These are phyloP conservation scores for Picochlorum sp. DNA, from an alignment of 139 green algal genomes.

Conservation along the genomic window DNA sequence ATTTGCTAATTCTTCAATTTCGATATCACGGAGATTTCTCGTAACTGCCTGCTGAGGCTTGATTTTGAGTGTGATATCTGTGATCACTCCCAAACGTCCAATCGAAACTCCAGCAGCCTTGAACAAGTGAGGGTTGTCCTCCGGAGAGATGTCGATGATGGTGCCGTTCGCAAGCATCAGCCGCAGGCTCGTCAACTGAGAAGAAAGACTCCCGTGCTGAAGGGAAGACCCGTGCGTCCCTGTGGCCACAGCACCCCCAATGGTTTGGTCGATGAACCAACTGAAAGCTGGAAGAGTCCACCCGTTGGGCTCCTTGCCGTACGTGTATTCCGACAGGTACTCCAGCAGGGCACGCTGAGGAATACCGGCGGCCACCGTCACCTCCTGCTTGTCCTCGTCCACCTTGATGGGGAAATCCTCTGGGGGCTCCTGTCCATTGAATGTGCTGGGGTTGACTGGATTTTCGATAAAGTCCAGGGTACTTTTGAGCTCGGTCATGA, in stretches of 20 bases:
- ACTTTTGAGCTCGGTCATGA: conserved; percentile 41
- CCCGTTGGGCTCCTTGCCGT: conserved; percentile 41
- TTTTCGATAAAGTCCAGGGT: conserved; percentile 21
- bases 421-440: neutral
- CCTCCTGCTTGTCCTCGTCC: conserved; percentile 46
- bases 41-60: conserved; percentile 19
- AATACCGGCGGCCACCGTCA: conserved; percentile 63
- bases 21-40: conserved; percentile 16
- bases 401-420: conserved; percentile 34
- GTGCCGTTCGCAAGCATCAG: conserved; percentile 72
- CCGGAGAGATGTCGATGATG: conserved; percentile 37
- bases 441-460: conserved; percentile 13
- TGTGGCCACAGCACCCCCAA: conserved; percentile 77
- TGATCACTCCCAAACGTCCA: conserved; percentile 64
- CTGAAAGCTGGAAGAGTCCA: conserved; percentile 64
- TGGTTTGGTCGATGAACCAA: conserved; percentile 78
- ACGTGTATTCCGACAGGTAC: conserved; percentile 69
- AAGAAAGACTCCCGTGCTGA: conserved; percentile 44
- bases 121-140: conserved; percentile 51
- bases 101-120: conserved; percentile 37
- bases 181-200: conserved; percentile 50
- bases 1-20: conserved; percentile 14
- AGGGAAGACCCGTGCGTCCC: conserved; percentile 69
- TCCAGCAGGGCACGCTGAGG: conserved; percentile 58
- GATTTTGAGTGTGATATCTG: conserved; percentile 45